Evolutionary conservation across 257 asterid genomes (phyloP), one percentile per base, ranked within the genome.

Genomic region (Gynochthodes officinalis): DNA sequence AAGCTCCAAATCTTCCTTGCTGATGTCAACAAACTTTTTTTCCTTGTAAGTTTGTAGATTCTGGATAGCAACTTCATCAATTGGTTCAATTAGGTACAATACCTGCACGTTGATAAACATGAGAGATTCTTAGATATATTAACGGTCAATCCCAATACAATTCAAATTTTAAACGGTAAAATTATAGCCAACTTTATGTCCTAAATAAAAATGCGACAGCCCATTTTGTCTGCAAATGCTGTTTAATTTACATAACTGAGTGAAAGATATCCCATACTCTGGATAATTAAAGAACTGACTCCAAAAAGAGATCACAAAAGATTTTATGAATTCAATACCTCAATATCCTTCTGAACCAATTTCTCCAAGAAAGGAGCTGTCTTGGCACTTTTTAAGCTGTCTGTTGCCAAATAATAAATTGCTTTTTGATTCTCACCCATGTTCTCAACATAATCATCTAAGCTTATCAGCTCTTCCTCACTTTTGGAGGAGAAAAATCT

Each of bases 1-100:
- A 65, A 95, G 88, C 79, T 90, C 98, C 75, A 95, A 84, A 80
- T 95, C 99, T 80, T 95, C 99, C 88, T 95, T 95, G 95, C 99
- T 95, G 58, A 95, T 90, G 78, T 95, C 99, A 74, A 92, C 96
- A 66, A 95, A 95, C 74, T 95, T 95, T 82, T 92, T 95, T 82
- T 92, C 98, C 79, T 95, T 95, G 89, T 89, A 92, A 1, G 98
- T 90, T 74, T 92, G 98, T 75, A 95, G 83, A 81, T 95, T 95
- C 86, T 95, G 98, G 79, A 95, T 85, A 5, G 96, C 93, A 66
- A 92, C 93, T 83, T 95, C 99, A 68, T 95, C 99, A 73, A 95
- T 95, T 64, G 99, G 99, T 57, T 95, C 99, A 59, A 95, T 78
- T 8, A 95, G 81, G 81, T 95, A 95, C 61, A 95, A 83, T 57